A percentile compares a stretch with the other conserved stretches of the same genome.
Conservation (phyloP, 805 yeast genomes). For the Lipomyces oligophaga region DNA sequence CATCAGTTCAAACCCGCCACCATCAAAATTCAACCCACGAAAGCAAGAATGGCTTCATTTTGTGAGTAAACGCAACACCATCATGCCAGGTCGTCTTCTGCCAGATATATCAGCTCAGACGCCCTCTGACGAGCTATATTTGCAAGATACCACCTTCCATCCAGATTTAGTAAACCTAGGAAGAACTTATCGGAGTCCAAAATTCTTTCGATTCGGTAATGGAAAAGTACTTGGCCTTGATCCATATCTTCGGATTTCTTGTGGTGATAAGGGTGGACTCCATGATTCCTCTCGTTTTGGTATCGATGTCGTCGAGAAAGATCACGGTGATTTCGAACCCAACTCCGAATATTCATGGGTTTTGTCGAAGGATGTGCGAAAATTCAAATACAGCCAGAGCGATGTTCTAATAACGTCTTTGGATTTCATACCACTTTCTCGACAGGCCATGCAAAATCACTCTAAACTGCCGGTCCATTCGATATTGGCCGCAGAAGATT, state of each 20-base stretch:
- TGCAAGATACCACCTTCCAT: conserved; percentile 7
- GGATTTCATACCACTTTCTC: not conserved
- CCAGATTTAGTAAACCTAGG: conserved; percentile 8
- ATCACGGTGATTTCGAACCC: not conserved
- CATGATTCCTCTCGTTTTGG: not conserved
- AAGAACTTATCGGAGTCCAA: conserved; percentile 13
- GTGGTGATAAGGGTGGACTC: conserved; percentile 1
- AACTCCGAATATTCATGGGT: conserved; percentile 2
- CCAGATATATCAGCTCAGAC: conserved; percentile 5
- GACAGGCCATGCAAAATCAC: not conserved
- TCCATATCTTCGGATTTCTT: conserved; percentile 2
- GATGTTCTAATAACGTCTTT: not conserved
- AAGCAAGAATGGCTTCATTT: not conserved
- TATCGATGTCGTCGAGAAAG: not conserved
- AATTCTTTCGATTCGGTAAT: conserved; percentile 12
- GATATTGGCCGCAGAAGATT: not conserved
- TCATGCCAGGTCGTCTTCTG: not conserved
- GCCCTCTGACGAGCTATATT: conserved; percentile 8
- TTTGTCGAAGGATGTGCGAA: not conserved
- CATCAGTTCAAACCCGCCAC: no score
- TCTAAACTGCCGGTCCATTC: not conserved
- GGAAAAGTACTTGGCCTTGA: conserved; percentile 19
- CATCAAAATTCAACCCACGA: no score
- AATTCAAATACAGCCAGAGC: not conserved
- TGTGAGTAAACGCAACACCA: not conserved